Evolutionary conservation across 495 filamentous ascomycete species (phyloP).

Genomic region (Podospora appendiculata): DNA sequence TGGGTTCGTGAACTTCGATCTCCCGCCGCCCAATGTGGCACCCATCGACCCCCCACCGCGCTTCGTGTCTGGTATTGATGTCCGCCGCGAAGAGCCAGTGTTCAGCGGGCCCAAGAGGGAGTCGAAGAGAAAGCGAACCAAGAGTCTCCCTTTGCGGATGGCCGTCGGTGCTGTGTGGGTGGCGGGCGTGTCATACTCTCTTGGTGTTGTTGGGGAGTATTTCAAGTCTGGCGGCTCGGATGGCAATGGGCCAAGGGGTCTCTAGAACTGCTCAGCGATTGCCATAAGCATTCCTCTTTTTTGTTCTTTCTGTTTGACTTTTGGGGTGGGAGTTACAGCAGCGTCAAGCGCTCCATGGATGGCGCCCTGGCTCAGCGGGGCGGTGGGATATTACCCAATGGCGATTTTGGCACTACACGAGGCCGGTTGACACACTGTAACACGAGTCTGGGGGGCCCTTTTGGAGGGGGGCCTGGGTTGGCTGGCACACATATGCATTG

Average conservation of each 20-base stretch:
- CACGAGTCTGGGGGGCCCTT: too few species aligned
- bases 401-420: too few species aligned
- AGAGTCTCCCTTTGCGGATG: constrained; percentile 39
- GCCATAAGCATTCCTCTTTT: background rate
- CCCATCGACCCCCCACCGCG: background rate
- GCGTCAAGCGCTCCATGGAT: too few species aligned
- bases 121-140: constrained; percentile 22
- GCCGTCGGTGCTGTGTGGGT: constrained; percentile 51
- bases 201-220: constrained; percentile 62
- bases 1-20: constrained; percentile 50
- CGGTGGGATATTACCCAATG: too few species aligned
- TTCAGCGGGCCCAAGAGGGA: constrained; percentile 23
- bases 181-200: constrained; percentile 56
- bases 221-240: constrained; percentile 52
- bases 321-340: background rate
- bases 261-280: background rate
- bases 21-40: constrained; percentile 12
- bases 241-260: constrained; percentile 35
- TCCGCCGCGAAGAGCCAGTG: constrained; percentile 50
- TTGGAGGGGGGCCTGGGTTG: too few species aligned
- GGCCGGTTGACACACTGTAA: too few species aligned
- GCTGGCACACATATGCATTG: too few species aligned
- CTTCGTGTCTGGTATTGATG: constrained; percentile 36
- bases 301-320: background rate
- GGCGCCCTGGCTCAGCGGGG: too few species aligned